Conservation (phyloP, 768 basidiomycete species). For the Trichaptum fuscoviolaceum region DNA sequence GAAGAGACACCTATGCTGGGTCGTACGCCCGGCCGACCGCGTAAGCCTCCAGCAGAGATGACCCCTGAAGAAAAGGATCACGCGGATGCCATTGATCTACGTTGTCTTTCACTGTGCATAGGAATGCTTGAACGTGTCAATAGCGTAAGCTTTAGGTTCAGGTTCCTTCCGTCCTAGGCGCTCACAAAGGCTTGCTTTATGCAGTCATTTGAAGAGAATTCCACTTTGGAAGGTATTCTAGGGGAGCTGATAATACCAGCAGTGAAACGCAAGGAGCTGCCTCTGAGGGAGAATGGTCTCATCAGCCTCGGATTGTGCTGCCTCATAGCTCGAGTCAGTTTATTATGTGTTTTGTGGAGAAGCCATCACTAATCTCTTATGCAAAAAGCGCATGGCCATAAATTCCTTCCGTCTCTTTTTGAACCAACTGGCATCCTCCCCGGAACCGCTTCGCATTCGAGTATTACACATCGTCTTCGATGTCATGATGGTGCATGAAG, state of each 20-base stretch:
- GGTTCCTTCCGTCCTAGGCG: neutral
- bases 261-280: conserved; percentile 81
- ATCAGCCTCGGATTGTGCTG: conserved; percentile 67
- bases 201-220: conserved; percentile 60
- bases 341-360: conserved; percentile 9
- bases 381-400: conserved; percentile 34
- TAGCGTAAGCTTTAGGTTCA: conserved; percentile 45
- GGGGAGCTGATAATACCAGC: conserved; percentile 91
- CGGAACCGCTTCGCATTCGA: conserved; percentile 59
- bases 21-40: conserved; percentile 19
- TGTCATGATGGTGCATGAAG: conserved; percentile 79
- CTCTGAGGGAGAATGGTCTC: conserved; percentile 61
- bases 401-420: conserved; percentile 77
- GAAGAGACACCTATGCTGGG: conserved; percentile 25
- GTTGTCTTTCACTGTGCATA: conserved; percentile 72
- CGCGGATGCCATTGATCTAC: conserved; percentile 61
- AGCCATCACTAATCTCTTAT: conserved; percentile 8
- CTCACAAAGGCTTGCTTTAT: conserved; percentile 34
- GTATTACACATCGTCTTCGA: conserved; percentile 85
- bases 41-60: conserved; percentile 36
- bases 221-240: conserved; percentile 59
- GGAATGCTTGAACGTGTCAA: conserved; percentile 86
- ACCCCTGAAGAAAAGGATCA: conserved; percentile 54
- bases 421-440: conserved; percentile 61
- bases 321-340: conserved; percentile 44